These are phyloP conservation scores for Aspergillaceae sp. DNA, from an alignment of 2,329 filamentous ascomycete genomes.

Conservation along the genomic window DNA sequence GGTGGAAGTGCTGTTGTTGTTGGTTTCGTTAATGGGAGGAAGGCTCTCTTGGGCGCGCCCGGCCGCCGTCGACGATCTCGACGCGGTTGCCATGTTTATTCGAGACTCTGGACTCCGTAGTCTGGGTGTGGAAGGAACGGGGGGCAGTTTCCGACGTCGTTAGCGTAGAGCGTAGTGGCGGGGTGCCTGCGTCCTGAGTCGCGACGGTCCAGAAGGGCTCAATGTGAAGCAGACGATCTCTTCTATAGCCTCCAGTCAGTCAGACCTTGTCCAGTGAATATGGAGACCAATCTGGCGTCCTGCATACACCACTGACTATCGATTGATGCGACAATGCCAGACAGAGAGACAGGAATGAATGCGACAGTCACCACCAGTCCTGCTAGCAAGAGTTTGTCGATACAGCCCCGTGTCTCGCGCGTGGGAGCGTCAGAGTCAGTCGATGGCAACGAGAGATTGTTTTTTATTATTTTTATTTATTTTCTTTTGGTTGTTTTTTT, in stretches of 20 bases:
- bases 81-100: constrained; percentile 25
- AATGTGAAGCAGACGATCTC: neutral
- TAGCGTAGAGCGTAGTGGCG: too few relatives aligned
- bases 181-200: neutral
- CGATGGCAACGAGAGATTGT: constrained; percentile 4
- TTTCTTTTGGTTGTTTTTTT: constrained; percentile 7
- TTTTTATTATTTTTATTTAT: neutral
- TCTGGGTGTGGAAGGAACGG: too few relatives aligned
- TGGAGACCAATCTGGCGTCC: too few relatives aligned
- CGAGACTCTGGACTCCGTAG: neutral
- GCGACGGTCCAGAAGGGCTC: neutral
- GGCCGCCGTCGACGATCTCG: constrained; percentile 31
- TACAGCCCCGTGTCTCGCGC: constrained; percentile 12
- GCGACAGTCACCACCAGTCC: constrained; percentile 21
- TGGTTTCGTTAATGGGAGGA: constrained; percentile 29
- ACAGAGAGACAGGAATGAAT: constrained; percentile 1
- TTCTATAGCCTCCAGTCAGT: too few relatives aligned
- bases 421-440: constrained; percentile 12
- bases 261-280: too few relatives aligned
- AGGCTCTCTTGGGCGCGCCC: constrained; percentile 19
- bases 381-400: constrained; percentile 21
- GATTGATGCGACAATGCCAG: neutral
- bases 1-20: constrained; percentile 8
- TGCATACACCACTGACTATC: too few relatives aligned
- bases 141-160: too few relatives aligned